Conservation (phyloP, 2,329 filamentous ascomycete species). For the Aspergillus sojae region DNA sequence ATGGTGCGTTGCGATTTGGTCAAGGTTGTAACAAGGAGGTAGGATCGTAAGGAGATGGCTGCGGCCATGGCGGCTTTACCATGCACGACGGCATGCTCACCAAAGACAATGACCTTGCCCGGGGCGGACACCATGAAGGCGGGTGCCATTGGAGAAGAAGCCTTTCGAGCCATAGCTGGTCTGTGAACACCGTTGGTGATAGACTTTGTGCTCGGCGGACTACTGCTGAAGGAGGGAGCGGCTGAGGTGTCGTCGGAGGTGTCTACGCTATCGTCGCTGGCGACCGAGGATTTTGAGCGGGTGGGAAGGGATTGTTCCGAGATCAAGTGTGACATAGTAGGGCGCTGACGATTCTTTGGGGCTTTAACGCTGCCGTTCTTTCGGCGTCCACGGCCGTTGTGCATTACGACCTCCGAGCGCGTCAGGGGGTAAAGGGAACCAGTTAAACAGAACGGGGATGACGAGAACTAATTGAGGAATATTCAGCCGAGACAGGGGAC, state of each 20-base stretch:
- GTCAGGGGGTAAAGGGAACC: slow-evolving; percentile 15
- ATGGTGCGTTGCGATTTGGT: slow-evolving; percentile 91
- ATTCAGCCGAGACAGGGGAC: neutral
- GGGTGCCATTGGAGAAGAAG: slow-evolving; percentile 69
- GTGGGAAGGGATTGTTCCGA: slow-evolving; percentile 23
- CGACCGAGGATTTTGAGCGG: slow-evolving; percentile 20
- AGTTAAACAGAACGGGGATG: neutral
- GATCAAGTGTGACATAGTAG: slow-evolving; percentile 33
- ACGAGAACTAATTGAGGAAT: neutral
- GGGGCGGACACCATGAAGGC: slow-evolving; percentile 98
- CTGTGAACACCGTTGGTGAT: slow-evolving; percentile 13
- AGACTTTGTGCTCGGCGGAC: slow-evolving; percentile 17
- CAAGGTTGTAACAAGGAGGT: slow-evolving; percentile 90
- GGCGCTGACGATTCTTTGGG: slow-evolving; percentile 27
- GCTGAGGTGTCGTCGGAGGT: slow-evolving; percentile 34
- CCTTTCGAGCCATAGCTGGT: slow-evolving; percentile 37
- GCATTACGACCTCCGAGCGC: slow-evolving; percentile 18
- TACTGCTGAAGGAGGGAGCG: slow-evolving; percentile 29
- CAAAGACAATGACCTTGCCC: slow-evolving; percentile 97
- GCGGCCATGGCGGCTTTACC: slow-evolving; percentile 96
- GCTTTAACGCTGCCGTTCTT: slow-evolving; percentile 35
- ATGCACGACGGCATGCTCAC: slow-evolving; percentile 96
- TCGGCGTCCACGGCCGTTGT: slow-evolving; percentile 27
- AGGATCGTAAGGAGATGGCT: slow-evolving; percentile 91
- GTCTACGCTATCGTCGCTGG: slow-evolving; percentile 28